Conservation (phyloP, 2,329 filamentous ascomycete genomes). For the Alternaria ventricosa region DNA sequence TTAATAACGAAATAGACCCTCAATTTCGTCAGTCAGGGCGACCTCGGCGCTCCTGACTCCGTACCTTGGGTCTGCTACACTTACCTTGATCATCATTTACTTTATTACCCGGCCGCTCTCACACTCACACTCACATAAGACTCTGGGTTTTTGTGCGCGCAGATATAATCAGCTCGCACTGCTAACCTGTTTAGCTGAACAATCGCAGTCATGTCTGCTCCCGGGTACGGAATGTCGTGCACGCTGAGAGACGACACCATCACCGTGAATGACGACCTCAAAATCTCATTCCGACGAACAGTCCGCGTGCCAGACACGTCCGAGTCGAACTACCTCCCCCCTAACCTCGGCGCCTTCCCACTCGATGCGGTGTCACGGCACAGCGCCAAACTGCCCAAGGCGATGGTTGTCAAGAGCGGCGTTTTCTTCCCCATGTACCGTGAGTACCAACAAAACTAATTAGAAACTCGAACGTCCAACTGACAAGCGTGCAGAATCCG, state of each 20-base stretch:
- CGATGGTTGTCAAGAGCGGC: slow-evolving; percentile 52
- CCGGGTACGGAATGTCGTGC: neutral
- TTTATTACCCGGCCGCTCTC: neutral
- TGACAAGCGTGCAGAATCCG: slow-evolving; percentile 35
- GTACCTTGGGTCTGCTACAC: neutral
- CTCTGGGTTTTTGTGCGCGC: neutral
- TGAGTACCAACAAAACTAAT: slow-evolving; percentile 44
- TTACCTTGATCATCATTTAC: neutral
- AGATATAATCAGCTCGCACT: neutral
- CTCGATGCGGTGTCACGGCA: slow-evolving; percentile 26
- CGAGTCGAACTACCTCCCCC: slow-evolving; percentile 39
- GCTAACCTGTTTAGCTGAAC: neutral
- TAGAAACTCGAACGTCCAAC: neutral
- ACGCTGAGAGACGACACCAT: neutral
- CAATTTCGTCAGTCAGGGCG: neutral
- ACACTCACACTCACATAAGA: neutral
- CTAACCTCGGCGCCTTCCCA: slow-evolving; percentile 19
- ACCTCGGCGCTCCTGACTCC: neutral
- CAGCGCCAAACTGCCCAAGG: slow-evolving; percentile 37
- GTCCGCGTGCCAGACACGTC: slow-evolving; percentile 25
- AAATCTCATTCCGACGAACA: slow-evolving; percentile 21
- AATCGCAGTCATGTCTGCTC: neutral
- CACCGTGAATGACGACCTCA: slow-evolving; percentile 16
- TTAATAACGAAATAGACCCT: neutral
- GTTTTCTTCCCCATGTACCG: slow-evolving; percentile 58